These are phyloP conservation scores for Penicillium canescens DNA, from an alignment of 495 filamentous ascomycete species.

Conservation along the genomic window DNA sequence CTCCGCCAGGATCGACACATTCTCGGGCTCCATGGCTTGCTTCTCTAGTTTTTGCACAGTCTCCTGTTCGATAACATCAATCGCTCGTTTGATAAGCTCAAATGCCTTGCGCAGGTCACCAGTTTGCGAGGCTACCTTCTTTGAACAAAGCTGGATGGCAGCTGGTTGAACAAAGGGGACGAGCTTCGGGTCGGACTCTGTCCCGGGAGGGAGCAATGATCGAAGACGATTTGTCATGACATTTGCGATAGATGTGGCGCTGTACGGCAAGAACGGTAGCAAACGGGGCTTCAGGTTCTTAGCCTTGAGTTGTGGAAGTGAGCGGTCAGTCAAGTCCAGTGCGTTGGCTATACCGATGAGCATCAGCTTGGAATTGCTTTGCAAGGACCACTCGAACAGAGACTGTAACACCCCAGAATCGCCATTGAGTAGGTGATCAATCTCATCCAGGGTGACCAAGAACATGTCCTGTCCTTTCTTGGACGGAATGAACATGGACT, in stretches of 20 bases:
- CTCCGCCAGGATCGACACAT: constrained; percentile 60
- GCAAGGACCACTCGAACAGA: constrained; percentile 91
- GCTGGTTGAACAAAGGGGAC: constrained; percentile 90
- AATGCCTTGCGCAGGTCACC: constrained; percentile 95
- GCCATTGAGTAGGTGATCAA: constrained; percentile 86
- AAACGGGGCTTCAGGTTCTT: constrained; percentile 86
- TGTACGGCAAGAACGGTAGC: constrained; percentile 92
- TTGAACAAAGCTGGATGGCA: constrained; percentile 88
- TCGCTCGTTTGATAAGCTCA: constrained; percentile 84
- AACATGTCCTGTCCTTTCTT: constrained; percentile 57
- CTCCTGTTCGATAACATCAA: constrained; percentile 88
- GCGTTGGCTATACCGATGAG: constrained; percentile 96
- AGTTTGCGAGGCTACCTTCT: constrained; percentile 90
- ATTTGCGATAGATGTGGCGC: constrained; percentile 79
- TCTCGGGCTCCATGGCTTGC: constrained; percentile 33
- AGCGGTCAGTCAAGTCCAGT: constrained; percentile 91
- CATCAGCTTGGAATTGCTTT: constrained; percentile 71
- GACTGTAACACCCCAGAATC: constrained; percentile 86
- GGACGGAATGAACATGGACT: constrained; percentile 63
- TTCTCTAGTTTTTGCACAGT: constrained; percentile 52
- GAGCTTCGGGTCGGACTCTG: constrained; percentile 53
- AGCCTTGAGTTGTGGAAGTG: constrained; percentile 89
- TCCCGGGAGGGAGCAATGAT: constrained; percentile 59
- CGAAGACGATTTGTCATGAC: constrained; percentile 84
- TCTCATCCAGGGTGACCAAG: constrained; percentile 87